Evolutionary conservation across 1,284 basidiomycete genomes (phyloP), one percentile per base, ranked within the genome.

Genomic region (Pyrrhoderma lamaoense): DNA sequence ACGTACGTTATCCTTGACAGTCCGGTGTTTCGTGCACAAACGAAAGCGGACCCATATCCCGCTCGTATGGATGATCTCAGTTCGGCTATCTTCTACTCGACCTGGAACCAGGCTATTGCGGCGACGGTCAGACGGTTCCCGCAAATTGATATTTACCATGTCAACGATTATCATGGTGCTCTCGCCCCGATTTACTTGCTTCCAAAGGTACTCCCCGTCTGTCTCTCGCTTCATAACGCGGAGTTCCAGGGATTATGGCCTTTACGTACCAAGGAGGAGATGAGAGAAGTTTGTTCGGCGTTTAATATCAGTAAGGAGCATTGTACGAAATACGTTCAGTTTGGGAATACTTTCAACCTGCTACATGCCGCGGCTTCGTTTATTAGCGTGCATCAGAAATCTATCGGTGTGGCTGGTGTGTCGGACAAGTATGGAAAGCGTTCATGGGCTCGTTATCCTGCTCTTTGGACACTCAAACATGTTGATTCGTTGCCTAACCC

Each of bases 201-300:
- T 13, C 92, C 92, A 42, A 90, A 90, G 67, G 82, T 95, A 55
- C 70, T 94, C 46, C 91, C 92, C 0, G 79, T 85, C 59, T 94
- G 92, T 69, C 73, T 94, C 34, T 94, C 92, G n/a, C 76, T 95
- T 19, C 92, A 95, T 74, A 95, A 94, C 59, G 92, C 92, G 64
- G 91, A 95, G 67, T 95, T 94, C 77, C 92, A 95, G 65, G 92
- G 92, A 70, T 77, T 94, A 21, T 94, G 91, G 92, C 91, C 92
- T 9, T 77, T 94, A 25, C 83, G 92, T 49, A 94, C 91, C 39
- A 94, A 95, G 73, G 92, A 94, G 64, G 92, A 94, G 67, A 93
- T 93, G 89, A 94, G 93, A 73, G 92, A 95, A 65, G 92, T 95
- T 44, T 95, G 92, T 65, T 93, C 91, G 2, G 92, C 92, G 8